A percentile compares a stretch with the other conserved stretches of the same genome.
Conservation (phyloP, 305 asterid species). For the Fraxinus xanthoxyloides region DNA sequence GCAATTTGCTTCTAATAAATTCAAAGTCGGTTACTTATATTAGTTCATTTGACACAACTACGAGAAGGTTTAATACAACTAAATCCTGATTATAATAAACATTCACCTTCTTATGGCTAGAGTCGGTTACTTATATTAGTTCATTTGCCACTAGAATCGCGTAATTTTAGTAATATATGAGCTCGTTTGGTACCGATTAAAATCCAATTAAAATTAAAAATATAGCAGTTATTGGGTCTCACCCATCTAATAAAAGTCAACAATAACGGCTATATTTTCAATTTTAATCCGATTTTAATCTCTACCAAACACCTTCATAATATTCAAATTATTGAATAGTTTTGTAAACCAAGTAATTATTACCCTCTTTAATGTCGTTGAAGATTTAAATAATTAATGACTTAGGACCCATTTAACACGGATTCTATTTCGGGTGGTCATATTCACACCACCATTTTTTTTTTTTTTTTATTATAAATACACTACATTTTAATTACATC, state of each 20-base stretch:
- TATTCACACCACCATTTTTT: no score
- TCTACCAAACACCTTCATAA: no score
- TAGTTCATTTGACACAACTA: background rate
- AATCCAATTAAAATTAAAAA: no score
- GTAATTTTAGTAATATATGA: background rate
- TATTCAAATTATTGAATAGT: background rate
- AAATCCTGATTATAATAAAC: background rate
- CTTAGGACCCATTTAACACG: background rate
- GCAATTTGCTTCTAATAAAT: background rate
- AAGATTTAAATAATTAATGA: constrained; percentile 16
- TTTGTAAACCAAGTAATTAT: constrained; percentile 19
- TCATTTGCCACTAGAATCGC: background rate
- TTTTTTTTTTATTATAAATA: no score
- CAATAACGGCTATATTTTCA: no score
- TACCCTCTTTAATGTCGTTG: constrained; percentile 2
- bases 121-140: no score
- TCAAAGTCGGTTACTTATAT: background rate
- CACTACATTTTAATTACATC: no score
- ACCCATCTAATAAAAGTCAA: no score
- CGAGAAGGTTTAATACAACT: background rate
- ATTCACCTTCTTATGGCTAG: background rate
- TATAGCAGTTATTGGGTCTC: no score
- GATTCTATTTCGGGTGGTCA: no score
- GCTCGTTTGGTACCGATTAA: no score
- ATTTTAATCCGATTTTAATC: no score